Evolutionary conservation across 345 rosid genomes (phyloP).

Genomic region (Citrus trifoliata): DNA sequence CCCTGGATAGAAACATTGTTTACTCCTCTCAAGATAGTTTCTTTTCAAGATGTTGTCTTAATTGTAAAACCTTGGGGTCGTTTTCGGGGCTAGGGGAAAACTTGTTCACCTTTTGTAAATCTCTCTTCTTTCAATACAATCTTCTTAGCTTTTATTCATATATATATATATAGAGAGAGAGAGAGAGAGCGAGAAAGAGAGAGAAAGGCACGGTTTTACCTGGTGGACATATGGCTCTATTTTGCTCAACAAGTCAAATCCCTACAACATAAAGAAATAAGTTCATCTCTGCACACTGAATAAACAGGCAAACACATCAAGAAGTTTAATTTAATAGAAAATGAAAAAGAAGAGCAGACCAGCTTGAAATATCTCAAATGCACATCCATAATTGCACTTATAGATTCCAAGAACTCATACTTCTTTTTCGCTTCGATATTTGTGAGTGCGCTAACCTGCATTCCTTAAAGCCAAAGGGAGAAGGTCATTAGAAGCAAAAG

Average conservation of each 20-base stretch:
- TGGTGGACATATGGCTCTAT: constrained; percentile 83
- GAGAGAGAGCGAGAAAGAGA: too few relatives aligned
- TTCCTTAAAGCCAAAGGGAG: constrained; percentile 52
- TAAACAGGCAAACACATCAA: not conserved
- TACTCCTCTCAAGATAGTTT: too few relatives aligned
- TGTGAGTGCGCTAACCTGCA: constrained; percentile 80
- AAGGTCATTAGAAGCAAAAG: constrained; percentile 25
- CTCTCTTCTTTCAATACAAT: too few relatives aligned
- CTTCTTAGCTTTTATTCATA: too few relatives aligned
- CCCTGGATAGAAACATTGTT: too few relatives aligned
- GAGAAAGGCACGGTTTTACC: constrained; percentile 34
- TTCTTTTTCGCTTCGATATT: constrained; percentile 83
- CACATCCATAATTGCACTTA: constrained; percentile 88
- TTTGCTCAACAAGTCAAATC: constrained; percentile 66
- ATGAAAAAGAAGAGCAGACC: constrained; percentile 36
- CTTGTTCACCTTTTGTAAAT: too few relatives aligned
- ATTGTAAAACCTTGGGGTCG: too few relatives aligned
- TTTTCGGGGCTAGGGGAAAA: too few relatives aligned
- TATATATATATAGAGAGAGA: not conserved
- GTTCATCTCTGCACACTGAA: constrained; percentile 10
- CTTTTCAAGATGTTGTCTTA: too few relatives aligned
- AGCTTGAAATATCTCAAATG: constrained; percentile 85
- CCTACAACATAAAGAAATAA: constrained; percentile 49
- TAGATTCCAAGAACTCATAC: constrained; percentile 83
- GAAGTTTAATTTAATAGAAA: constrained; percentile 8